Evolutionary conservation across 495 filamentous ascomycete genomes (phyloP).

Genomic region (Hypomontagnella monticulosa): DNA sequence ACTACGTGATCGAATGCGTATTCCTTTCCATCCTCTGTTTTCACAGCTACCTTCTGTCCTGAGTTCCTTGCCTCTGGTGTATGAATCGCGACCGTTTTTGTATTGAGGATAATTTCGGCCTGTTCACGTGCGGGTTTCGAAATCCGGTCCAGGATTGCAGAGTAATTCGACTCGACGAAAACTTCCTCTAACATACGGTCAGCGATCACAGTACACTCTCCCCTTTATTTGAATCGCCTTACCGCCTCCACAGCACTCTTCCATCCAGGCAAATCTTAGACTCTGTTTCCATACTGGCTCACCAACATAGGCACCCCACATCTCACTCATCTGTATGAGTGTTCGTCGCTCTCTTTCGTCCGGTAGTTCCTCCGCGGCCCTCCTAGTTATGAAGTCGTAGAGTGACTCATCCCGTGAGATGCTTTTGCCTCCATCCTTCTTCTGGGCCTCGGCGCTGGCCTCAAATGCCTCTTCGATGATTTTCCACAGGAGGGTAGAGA

Average conservation of each 20-base stretch:
- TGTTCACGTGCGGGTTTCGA: slow-evolving; percentile 60
- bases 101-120: slow-evolving; percentile 62
- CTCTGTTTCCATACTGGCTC: slow-evolving; percentile 72
- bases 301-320: slow-evolving; percentile 80
- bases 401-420: slow-evolving; percentile 70
- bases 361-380: slow-evolving; percentile 35
- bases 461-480: slow-evolving; percentile 74
- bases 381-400: slow-evolving; percentile 69
- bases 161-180: slow-evolving; percentile 77
- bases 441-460: slow-evolving; percentile 66
- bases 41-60: slow-evolving; percentile 55
- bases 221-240: slow-evolving; percentile 37
- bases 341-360: slow-evolving; percentile 32
- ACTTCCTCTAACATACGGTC: slow-evolving; percentile 62
- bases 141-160: slow-evolving; percentile 66
- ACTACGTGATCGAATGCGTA: slow-evolving; percentile 74
- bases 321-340: slow-evolving; percentile 63
- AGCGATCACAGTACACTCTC: background rate
- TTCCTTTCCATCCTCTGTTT: slow-evolving; percentile 44
- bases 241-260: slow-evolving; percentile 79
- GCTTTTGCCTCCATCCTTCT: slow-evolving; percentile 44
- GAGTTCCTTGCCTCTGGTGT: slow-evolving; percentile 11
- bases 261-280: slow-evolving; percentile 76
- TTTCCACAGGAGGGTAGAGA: slow-evolving; percentile 69
- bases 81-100: slow-evolving; percentile 62